Conservation (phyloP, 2,329 filamentous ascomycete species). For the Fusarium longipes region DNA sequence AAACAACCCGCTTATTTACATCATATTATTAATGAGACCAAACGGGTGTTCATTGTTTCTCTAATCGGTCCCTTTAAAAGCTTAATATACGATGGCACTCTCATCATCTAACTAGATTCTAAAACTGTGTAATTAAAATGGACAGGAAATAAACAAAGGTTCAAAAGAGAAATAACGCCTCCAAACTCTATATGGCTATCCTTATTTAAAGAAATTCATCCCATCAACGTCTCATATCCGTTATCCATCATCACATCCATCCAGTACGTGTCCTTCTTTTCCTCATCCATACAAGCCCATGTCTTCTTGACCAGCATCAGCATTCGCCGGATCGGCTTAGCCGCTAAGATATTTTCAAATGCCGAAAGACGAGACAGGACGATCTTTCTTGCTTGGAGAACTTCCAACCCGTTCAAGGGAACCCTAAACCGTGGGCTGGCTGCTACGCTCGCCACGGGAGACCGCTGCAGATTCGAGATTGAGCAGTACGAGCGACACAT, state of each 20-base stretch:
- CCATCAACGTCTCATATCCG: constrained; percentile 49
- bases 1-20: too few relatives aligned
- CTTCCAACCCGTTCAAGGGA: constrained; percentile 15
- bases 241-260: constrained; percentile 54
- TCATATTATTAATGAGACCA: too few relatives aligned
- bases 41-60: not conserved
- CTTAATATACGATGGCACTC: not conserved
- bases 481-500: constrained; percentile 45
- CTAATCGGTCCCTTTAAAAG: too few relatives aligned
- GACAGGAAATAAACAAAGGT: too few relatives aligned
- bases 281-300: constrained; percentile 48
- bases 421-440: constrained; percentile 33
- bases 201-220: not conserved
- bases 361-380: constrained; percentile 34
- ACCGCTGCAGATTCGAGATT: constrained; percentile 9
- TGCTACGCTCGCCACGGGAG: constrained; percentile 22
- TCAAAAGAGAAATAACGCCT: not conserved
- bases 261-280: constrained; percentile 56
- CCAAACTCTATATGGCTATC: not conserved
- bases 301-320: constrained; percentile 36
- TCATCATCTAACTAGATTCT: not conserved
- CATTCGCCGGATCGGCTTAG: constrained; percentile 44
- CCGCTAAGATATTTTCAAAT: constrained; percentile 37
- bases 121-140: not conserved
- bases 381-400: constrained; percentile 29